These are phyloP conservation scores for Eutypa lata DNA, from an alignment of 2,329 filamentous ascomycete species.

Conservation along the genomic window DNA sequence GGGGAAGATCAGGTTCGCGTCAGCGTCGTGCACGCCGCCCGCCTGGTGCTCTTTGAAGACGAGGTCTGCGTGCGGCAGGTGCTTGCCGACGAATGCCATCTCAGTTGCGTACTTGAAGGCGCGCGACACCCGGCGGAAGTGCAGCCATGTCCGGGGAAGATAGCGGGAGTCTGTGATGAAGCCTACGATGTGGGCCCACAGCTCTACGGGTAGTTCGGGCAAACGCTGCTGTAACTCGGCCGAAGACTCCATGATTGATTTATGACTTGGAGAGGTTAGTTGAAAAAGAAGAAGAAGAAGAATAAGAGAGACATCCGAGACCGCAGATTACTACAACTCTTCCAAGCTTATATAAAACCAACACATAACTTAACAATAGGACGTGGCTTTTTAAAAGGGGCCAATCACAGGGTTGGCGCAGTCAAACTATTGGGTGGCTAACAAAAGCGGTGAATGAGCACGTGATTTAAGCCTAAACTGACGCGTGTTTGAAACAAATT, in stretches of 20 bases:
- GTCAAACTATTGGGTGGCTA: too few relatives aligned
- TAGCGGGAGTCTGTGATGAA: conserved; percentile 10
- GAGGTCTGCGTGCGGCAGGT: conserved; percentile 4
- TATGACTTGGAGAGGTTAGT: neutral
- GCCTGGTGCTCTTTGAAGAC: conserved; percentile 1
- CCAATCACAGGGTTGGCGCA: too few relatives aligned
- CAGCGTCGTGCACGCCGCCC: neutral
- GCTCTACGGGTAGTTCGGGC: conserved; percentile 8
- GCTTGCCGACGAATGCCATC: conserved; percentile 6
- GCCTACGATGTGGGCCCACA: conserved; percentile 10
- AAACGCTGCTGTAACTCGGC: neutral
- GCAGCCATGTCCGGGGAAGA: conserved; percentile 11
- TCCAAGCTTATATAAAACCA: too few relatives aligned
- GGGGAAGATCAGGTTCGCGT: neutral
- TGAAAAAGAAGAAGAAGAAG: too few relatives aligned
- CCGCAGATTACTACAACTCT: too few relatives aligned
- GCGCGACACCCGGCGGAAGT: conserved; percentile 11
- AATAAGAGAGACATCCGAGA: too few relatives aligned
- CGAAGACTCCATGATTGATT: neutral
- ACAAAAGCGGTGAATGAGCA: neutral
- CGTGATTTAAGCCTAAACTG: neutral
- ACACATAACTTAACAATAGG: too few relatives aligned
- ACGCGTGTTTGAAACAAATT: neutral
- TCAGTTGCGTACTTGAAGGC: conserved; percentile 10
- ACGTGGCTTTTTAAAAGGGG: too few relatives aligned